Evolutionary conservation across 768 basidiomycete species (phyloP).

Genomic region (Xerocomellus amylosporus): DNA sequence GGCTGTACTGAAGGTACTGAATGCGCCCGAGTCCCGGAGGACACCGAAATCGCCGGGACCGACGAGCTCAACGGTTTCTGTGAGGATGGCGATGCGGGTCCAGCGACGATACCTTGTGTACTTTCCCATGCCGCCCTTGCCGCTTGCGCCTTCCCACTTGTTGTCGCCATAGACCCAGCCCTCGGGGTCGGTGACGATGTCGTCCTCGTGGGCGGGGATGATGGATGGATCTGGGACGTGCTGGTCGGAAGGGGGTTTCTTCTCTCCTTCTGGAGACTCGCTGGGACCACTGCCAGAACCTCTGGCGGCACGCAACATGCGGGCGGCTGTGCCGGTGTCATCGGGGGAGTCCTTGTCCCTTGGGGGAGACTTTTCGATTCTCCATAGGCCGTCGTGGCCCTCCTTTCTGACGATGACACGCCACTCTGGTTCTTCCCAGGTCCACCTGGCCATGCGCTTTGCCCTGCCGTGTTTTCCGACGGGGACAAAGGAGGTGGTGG

Average conservation of each 20-base stretch:
- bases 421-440: slow-evolving; percentile 93
- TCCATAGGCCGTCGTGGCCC: slow-evolving; percentile 46
- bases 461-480: slow-evolving; percentile 48
- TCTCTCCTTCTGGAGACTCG: slow-evolving; percentile 25
- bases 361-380: slow-evolving; percentile 64
- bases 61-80: slow-evolving; percentile 65
- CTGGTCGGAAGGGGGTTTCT: slow-evolving; percentile 20
- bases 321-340: slow-evolving; percentile 39
- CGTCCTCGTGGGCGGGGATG: slow-evolving; percentile 42
- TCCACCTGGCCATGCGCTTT: slow-evolving; percentile 78
- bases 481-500: slow-evolving; percentile 55
- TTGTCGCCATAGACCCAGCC: slow-evolving; percentile 96
- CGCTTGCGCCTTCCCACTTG: slow-evolving; percentile 82
- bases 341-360: slow-evolving; percentile 40
- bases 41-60: slow-evolving; percentile 34
- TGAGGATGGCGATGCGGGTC: slow-evolving; percentile 79
- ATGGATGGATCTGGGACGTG: slow-evolving; percentile 29
- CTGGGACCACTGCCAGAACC: slow-evolving; percentile 20
- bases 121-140: slow-evolving; percentile 86
- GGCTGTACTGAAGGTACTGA: slow-evolving; percentile 16
- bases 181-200: slow-evolving; percentile 70
- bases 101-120: slow-evolving; percentile 85
- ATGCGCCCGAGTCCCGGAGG: slow-evolving; percentile 25
- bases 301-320: slow-evolving; percentile 56
- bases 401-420: slow-evolving; percentile 61